Evolutionary conservation across 768 basidiomycete genomes (phyloP), one percentile per base, ranked within the genome.

Genomic region (Podaxis sp.): DNA sequence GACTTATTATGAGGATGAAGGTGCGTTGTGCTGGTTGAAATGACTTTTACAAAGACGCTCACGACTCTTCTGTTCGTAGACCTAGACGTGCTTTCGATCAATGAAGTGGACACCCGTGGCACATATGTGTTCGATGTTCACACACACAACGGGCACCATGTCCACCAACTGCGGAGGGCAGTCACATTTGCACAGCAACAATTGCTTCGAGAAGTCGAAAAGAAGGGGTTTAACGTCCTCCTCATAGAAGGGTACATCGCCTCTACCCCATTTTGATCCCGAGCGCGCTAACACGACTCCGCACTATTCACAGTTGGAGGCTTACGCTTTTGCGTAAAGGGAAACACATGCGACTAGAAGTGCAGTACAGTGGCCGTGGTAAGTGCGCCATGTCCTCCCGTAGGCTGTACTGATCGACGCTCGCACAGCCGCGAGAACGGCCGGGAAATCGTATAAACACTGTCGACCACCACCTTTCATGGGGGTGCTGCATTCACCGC

Each of bases 341-440:
- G 57, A 85, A 84, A 67, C 75, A 75, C 36, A 79, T 88, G 73
- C 83, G 91, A 29, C 77, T 90, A 40, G 85, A 90, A 69, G 83
- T 93, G 19, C 80, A 82, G 63, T 93, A 93, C 73, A 80, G 72
- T 60, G 91, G 85, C 5, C 80, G 87, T 64, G 87, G 83, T 83
- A 68, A 71, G 79, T 70, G 13, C 49, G 29, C 51, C 37, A 27
- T 66, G 40, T 25, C 8, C 52, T 29, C 38, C 50, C 22, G 41
- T 58, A 52, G 17, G n/a, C 27, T 65, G 65, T 57, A 57, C 64
- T 52, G 27, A 27, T 60, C 53, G 51, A 58, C 53, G 43, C 49
- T 66, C 55, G 55, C 8, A 59, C 64, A 83, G 81, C 88, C 17
- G 91, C 87, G 53, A 83, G 77, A 64, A 79, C 82, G 49, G 69